A percentile compares a stretch with the other conserved stretches of the same genome.
phyloP scores from a whole-genome alignment of 2,329 filamentous ascomycete species.

The Hypoxylon sp. region DNA sequence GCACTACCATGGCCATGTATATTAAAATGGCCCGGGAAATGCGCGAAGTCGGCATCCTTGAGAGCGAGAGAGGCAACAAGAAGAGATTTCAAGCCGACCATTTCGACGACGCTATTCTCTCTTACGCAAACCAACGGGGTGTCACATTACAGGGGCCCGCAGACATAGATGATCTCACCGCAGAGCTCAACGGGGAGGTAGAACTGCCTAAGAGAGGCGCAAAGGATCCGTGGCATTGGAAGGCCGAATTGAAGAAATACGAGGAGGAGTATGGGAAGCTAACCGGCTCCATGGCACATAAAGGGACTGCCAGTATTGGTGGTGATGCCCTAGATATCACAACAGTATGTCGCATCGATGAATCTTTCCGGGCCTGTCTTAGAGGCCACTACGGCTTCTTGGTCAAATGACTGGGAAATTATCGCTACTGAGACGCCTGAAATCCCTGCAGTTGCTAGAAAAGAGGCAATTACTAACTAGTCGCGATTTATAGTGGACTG shows the following conservation, averaged over 20 bases:
- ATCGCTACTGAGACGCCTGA: background rate
- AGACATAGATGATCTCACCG: slow-evolving; percentile 48
- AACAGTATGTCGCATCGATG: slow-evolving; percentile 32
- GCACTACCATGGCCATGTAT: slow-evolving; percentile 57
- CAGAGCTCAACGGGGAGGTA: slow-evolving; percentile 47
- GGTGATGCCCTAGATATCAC: slow-evolving; percentile 59
- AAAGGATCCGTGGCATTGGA: slow-evolving; percentile 51
- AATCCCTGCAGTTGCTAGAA: background rate
- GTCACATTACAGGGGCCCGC: slow-evolving; percentile 52
- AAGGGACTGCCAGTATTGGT: slow-evolving; percentile 50
- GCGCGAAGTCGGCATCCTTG: slow-evolving; percentile 42
- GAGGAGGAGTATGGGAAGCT: slow-evolving; percentile 28
- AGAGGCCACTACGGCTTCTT: background rate
- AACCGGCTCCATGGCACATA: slow-evolving; percentile 6
- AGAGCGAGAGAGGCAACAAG: slow-evolving; percentile 43
- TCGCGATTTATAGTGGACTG: slow-evolving; percentile 41
- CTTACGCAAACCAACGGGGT: slow-evolving; percentile 55
- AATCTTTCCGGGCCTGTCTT: background rate
- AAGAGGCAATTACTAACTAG: background rate
- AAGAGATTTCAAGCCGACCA: slow-evolving; percentile 43
- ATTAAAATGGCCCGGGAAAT: slow-evolving; percentile 45
- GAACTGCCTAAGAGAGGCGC: slow-evolving; percentile 49
- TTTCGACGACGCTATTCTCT: slow-evolving; percentile 54
- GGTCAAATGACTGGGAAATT: background rate
- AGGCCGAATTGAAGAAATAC: slow-evolving; percentile 47